Percentiles rank a stretch among this genome's conserved stretches.
Evolutionary conservation across 192 early-diverging fungal species (phyloP).

Genomic region (Physocladia obscura): DNA sequence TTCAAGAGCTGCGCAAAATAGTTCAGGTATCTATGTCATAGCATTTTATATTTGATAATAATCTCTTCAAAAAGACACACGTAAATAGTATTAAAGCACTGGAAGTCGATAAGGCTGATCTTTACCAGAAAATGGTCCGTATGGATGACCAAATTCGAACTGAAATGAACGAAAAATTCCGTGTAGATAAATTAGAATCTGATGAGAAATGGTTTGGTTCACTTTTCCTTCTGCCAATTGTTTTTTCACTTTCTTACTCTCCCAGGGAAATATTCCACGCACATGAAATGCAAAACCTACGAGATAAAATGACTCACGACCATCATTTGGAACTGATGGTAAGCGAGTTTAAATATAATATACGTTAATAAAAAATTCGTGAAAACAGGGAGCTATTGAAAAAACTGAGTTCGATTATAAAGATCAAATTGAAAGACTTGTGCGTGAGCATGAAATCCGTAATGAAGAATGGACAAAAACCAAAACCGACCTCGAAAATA

Average conservation of each 20-base stretch:
- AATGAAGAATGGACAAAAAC: slow-evolving; percentile 10
- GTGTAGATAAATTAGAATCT: slow-evolving; percentile 36
- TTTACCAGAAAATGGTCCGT: slow-evolving; percentile 55
- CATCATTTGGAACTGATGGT: slow-evolving; percentile 30
- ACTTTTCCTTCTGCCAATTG: background rate
- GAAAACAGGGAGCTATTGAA: slow-evolving; percentile 19
- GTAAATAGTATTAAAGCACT: slow-evolving; percentile 32
- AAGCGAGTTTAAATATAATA: background rate
- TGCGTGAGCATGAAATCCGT: slow-evolving; percentile 9
- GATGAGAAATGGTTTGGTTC: slow-evolving; percentile 9
- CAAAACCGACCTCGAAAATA: slow-evolving; percentile 29
- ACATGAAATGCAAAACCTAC: slow-evolving; percentile 21
- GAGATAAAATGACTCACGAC: slow-evolving; percentile 19
- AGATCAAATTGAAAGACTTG: slow-evolving; percentile 14
- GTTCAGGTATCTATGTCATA: slow-evolving; percentile 34
- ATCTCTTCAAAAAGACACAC: slow-evolving; percentile 13
- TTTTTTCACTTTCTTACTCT: background rate
- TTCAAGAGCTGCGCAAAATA: slow-evolving; percentile 47
- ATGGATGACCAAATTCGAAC: slow-evolving; percentile 47
- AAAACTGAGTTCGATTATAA: slow-evolving; percentile 28
- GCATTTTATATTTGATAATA: background rate
- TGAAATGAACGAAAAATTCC: slow-evolving; percentile 45
- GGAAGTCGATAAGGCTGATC: slow-evolving; percentile 51
- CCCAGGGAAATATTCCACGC: slow-evolving; percentile 22
- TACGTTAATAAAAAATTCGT: background rate